Evolutionary conservation across 768 basidiomycete genomes (phyloP).

Genomic region (Megacollybia marginata): DNA sequence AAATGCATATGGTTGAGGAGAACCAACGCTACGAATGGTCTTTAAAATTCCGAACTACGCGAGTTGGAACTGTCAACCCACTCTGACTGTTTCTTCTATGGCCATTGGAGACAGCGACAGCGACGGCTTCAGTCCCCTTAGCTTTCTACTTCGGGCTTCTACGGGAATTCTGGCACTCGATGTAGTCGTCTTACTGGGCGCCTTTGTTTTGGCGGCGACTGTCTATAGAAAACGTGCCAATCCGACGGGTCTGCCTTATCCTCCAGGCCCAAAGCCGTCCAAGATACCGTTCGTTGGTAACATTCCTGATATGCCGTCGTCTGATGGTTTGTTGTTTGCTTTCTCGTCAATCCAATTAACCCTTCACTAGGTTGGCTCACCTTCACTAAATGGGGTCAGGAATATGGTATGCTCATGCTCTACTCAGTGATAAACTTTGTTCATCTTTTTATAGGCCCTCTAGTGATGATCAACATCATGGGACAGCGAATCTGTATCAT

Average conservation of each 20-base stretch:
- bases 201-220: background rate
- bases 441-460: slow-evolving; percentile 3
- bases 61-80: too few species aligned
- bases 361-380: slow-evolving; percentile 6
- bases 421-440: background rate
- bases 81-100: too few species aligned
- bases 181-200: background rate
- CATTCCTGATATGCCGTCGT: slow-evolving; percentile 9
- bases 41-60: too few species aligned
- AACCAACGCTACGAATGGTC: too few species aligned
- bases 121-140: too few species aligned
- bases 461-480: slow-evolving; percentile 17
- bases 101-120: too few species aligned
- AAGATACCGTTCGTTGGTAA: slow-evolving; percentile 9
- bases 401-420: slow-evolving; percentile 8
- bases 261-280: slow-evolving; percentile 10
- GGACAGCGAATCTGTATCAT: slow-evolving; percentile 29
- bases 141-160: too few species aligned
- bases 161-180: background rate
- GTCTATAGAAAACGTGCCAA: slow-evolving; percentile 4
- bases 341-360: background rate
- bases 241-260: slow-evolving; percentile 4
- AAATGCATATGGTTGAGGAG: too few species aligned
- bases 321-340: slow-evolving; percentile 1
- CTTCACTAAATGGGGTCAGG: slow-evolving; percentile 16